phyloP scores from a whole-genome alignment of 352 stramenopile genomes.

The Pythium aristosporum region DNA sequence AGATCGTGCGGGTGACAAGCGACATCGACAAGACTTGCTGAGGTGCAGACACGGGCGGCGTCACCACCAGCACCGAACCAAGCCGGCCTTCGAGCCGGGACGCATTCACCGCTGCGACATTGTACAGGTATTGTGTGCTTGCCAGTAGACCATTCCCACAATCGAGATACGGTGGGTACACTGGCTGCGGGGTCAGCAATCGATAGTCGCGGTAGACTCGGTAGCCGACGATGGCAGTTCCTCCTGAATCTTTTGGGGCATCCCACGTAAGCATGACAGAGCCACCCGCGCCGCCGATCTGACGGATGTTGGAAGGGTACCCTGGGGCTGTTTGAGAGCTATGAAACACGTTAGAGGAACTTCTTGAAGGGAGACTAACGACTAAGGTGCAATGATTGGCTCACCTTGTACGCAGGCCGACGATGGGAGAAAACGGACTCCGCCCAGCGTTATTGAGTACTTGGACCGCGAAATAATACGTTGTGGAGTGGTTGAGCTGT shows the following conservation, averaged over 20 bases:
- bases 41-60: constrained; percentile 31
- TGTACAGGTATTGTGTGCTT: constrained; percentile 45
- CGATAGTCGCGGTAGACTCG: constrained; percentile 57
- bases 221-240: constrained; percentile 41
- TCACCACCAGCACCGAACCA: constrained; percentile 29
- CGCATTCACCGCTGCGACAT: constrained; percentile 41
- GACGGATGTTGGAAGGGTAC: constrained; percentile 33
- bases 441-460: constrained; percentile 40
- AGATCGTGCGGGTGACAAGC: constrained; percentile 20
- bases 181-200: constrained; percentile 30
- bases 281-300: constrained; percentile 37
- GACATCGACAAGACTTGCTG: constrained; percentile 25
- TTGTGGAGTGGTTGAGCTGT: constrained; percentile 43
- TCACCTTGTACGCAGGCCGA: constrained; percentile 41
- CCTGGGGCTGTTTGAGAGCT: constrained; percentile 40
- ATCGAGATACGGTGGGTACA: constrained; percentile 40
- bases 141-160: constrained; percentile 37
- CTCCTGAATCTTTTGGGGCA: constrained; percentile 36
- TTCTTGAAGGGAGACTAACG: neutral
- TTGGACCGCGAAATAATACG: constrained; percentile 56
- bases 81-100: constrained; percentile 38
- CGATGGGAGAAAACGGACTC: constrained; percentile 32
- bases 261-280: constrained; percentile 46
- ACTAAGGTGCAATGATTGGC: neutral
- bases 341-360: neutral